These are phyloP conservation scores for Pleurotus tuber-regium DNA, from an alignment of 768 basidiomycete genomes.

Conservation along the genomic window DNA sequence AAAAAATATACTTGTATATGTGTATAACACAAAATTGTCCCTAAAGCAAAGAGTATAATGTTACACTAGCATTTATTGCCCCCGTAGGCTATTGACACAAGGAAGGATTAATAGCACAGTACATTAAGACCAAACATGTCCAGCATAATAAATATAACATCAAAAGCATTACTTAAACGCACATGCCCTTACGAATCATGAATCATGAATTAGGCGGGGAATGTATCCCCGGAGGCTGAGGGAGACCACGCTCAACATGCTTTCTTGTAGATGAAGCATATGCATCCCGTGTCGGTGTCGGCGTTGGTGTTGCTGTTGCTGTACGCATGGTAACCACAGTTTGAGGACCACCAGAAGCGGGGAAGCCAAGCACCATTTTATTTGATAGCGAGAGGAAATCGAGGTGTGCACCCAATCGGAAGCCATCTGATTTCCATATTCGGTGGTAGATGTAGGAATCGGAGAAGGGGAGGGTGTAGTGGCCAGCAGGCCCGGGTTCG, in stretches of 20 bases:
- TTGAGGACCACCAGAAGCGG: not conserved
- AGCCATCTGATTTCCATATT: conserved; percentile 61
- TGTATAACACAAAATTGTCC: not conserved
- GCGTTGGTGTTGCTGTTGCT: no score
- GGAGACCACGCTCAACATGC: not conserved
- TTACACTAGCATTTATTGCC: not conserved
- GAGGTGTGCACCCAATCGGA: conserved; percentile 58
- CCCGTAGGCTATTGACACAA: not conserved
- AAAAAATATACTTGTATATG: not conserved
- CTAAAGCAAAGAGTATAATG: not conserved
- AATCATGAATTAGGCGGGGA: no score
- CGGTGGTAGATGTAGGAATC: conserved; percentile 62
- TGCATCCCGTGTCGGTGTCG: not conserved
- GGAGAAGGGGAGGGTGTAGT: conserved; percentile 37
- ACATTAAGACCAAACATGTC: not conserved
- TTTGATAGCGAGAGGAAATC: conserved; percentile 49
- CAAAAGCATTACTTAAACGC: not conserved
- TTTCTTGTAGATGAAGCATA: not conserved
- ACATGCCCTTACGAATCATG: not conserved
- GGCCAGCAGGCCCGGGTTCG: conserved; percentile 34
- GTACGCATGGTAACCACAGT: conserved; percentile 2
- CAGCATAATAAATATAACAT: not conserved
- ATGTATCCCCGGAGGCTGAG: no score
- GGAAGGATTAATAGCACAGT: not conserved
- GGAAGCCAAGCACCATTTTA: conserved; percentile 50